Evolutionary conservation across 2,329 filamentous ascomycete species (phyloP), one percentile per base, ranked within the genome.

Genomic region (Sporothrix mexicana): DNA sequence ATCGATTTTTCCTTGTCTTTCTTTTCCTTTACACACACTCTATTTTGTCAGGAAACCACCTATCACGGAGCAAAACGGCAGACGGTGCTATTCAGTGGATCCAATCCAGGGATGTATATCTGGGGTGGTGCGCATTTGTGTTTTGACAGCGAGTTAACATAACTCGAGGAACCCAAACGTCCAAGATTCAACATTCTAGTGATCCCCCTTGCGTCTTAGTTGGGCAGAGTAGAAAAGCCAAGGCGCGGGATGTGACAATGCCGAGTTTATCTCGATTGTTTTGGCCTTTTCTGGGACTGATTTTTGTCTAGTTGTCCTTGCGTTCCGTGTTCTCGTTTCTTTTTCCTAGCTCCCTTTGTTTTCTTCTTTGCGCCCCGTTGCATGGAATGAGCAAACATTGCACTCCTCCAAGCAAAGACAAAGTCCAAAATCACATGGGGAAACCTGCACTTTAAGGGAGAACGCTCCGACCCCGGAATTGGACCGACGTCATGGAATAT

Each of bases 221-320:
- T 47, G 45, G 45, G 45, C 45, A 47, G 45, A 12, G 13, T 47
- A 47, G 12, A 47, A 9, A 47, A 47, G 45, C 45, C 45, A 47
- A 47, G 45, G 8, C 12, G 10, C 45, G 7, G 45, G 45, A 3
- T 12, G 10, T 17, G 45, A 47, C 12, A 9, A 47, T 47, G 45
- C 45, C 15, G 51, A 55, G 30, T 36, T 55, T 55, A 55, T 55
- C 51, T 55, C 51, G 57, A 61, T 61, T 61, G 57, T 1, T 59
- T 59, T 59, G 55, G 23, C n/a, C 20, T 57, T 57, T 25, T 10
- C 55, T 25, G 23, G 55, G 23, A 4, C 7, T 23, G 55, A 15
- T 57, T 36, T 36, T 36, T 4, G 30, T 36, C 30, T 36, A 36
- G 30, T 36, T 36, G 30, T 36, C 30, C 30, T 36, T 53, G n/a